A percentile compares a stretch with the other conserved stretches of the same genome.
Evolutionary conservation across 2,329 filamentous ascomycete genomes (phyloP).

Genomic region (Pestalotiopsis sp.): DNA sequence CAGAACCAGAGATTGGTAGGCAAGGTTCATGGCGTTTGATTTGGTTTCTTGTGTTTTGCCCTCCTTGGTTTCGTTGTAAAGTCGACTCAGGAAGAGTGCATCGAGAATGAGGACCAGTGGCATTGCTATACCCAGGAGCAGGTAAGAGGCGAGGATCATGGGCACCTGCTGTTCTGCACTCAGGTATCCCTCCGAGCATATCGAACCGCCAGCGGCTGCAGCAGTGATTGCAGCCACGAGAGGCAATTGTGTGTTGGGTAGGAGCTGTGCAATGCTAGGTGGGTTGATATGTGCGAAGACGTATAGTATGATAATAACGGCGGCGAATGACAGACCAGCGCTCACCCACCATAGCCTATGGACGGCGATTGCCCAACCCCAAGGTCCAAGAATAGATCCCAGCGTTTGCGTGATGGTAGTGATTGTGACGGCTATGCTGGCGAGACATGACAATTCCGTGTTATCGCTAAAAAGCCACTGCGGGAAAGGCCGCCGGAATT

Average conservation of each 20-base stretch:
- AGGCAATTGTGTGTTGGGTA: slow-evolving; percentile 37
- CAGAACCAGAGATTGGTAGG: slow-evolving; percentile 41
- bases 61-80: slow-evolving; percentile 27
- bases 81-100: slow-evolving; percentile 33
- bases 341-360: slow-evolving; percentile 44
- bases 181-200: slow-evolving; percentile 21
- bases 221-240: slow-evolving; percentile 39
- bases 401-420: slow-evolving; percentile 27
- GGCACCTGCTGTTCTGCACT: slow-evolving; percentile 33
- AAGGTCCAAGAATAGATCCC: slow-evolving; percentile 22
- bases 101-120: slow-evolving; percentile 32
- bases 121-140: slow-evolving; percentile 36
- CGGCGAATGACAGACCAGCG: slow-evolving; percentile 31
- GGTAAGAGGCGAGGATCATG: slow-evolving; percentile 40
- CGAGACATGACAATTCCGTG: slow-evolving; percentile 37
- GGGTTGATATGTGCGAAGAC: slow-evolving; percentile 37
- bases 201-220: slow-evolving; percentile 36
- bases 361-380: slow-evolving; percentile 27
- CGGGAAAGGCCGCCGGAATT: background rate
- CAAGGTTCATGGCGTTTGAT: slow-evolving; percentile 15
- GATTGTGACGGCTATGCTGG: slow-evolving; percentile 37
- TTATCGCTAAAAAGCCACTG: slow-evolving; percentile 20
- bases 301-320: slow-evolving; percentile 34
- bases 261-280: slow-evolving; percentile 31
- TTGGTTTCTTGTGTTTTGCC: slow-evolving; percentile 10